These are phyloP conservation scores for Globisporangium yorkense DNA, from an alignment of 352 stramenopile genomes.

Conservation along the genomic window DNA sequence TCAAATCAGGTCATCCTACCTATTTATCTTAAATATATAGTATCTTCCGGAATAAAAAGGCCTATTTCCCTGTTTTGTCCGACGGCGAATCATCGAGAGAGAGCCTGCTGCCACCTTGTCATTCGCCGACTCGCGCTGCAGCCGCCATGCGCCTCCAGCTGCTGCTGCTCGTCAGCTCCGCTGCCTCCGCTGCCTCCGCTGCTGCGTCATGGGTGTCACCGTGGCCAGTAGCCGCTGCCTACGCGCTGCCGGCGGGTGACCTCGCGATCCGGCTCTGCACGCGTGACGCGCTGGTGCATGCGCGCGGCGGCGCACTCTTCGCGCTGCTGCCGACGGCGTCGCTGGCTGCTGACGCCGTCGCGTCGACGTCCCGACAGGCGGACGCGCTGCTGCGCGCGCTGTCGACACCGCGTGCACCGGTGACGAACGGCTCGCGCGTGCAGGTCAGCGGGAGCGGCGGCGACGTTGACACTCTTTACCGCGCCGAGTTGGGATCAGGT, in stretches of 20 bases:
- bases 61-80: no score
- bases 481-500: conserved; percentile 4
- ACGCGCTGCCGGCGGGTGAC: conserved; percentile 1
- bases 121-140: not conserved
- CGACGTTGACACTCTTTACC: conserved; percentile 1
- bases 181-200: no score
- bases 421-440: not conserved
- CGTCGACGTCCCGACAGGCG: not conserved
- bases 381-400: conserved; percentile 2
- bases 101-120: no score
- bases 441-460: not conserved
- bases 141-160: no score
- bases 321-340: conserved; percentile 6
- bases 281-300: not conserved
- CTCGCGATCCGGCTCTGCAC: conserved; percentile 9
- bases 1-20: no score
- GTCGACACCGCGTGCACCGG: not conserved
- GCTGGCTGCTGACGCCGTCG: not conserved
- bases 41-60: no score
- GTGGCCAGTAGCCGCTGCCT: conserved; percentile 4
- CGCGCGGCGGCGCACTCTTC: conserved; percentile 8
- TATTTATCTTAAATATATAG: no score
- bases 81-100: no score
- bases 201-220: not conserved
- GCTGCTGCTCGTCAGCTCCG: no score